These are phyloP conservation scores for Alternaria atra DNA, from an alignment of 2,329 filamentous ascomycete species.

Conservation along the genomic window DNA sequence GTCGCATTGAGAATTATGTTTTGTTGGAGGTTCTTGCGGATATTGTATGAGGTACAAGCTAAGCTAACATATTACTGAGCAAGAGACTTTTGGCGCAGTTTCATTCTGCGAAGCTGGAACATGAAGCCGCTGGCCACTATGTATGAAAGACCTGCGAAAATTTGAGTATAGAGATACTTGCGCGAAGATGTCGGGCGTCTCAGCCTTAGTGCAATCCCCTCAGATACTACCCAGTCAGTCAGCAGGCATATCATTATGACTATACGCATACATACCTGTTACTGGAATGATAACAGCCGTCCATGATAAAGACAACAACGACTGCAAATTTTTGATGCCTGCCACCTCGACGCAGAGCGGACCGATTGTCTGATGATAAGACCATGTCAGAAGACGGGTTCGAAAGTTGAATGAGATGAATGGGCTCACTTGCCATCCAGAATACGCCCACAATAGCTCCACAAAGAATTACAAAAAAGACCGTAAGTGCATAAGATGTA, in stretches of 20 bases:
- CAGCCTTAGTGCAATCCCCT: constrained; percentile 54
- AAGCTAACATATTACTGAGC: too few relatives aligned
- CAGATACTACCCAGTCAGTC: constrained; percentile 26
- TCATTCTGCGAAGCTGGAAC: constrained; percentile 23
- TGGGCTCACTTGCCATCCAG: constrained; percentile 1
- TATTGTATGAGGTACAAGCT: too few relatives aligned
- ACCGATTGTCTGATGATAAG: constrained; percentile 45
- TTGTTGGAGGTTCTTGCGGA: too few relatives aligned
- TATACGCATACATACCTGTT: constrained; percentile 1
- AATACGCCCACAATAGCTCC: constrained; percentile 42
- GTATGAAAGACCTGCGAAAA: constrained; percentile 51
- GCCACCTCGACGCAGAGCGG: constrained; percentile 54
- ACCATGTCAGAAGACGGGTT: too few relatives aligned
- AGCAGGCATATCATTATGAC: not conserved
- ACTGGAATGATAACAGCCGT: constrained; percentile 49
- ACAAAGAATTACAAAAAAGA: constrained; percentile 56
- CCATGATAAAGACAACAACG: constrained; percentile 53
- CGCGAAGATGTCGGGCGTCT: constrained; percentile 33
- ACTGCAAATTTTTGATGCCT: constrained; percentile 52
- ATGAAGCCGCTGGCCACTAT: constrained; percentile 44
- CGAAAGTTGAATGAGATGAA: too few relatives aligned
- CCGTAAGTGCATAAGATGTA: constrained; percentile 52
- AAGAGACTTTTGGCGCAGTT: not conserved
- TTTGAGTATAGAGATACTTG: constrained; percentile 51
- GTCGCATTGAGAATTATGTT: too few relatives aligned